Percentiles rank a stretch among this genome's conserved stretches.
Evolutionary conservation across 2,329 filamentous ascomycete genomes (phyloP).

Genomic region (Dactylellina leptospora): DNA sequence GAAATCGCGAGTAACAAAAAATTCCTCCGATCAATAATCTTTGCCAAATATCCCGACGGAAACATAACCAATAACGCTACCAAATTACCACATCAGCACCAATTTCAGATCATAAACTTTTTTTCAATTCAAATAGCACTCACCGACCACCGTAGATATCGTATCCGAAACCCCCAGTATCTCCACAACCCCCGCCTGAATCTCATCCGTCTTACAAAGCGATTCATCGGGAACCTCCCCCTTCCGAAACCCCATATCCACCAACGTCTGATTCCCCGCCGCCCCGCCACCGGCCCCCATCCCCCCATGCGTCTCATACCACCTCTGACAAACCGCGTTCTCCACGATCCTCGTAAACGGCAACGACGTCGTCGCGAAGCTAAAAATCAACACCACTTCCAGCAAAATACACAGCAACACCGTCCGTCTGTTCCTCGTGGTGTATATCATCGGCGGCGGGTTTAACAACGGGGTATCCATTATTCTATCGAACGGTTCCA

Average conservation of each 20-base stretch:
- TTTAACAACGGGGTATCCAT: conserved; percentile 38
- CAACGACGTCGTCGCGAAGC: conserved; percentile 36
- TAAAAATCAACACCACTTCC: conserved; percentile 44
- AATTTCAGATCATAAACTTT: not conserved
- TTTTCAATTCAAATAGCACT: not conserved
- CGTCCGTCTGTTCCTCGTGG: conserved; percentile 23
- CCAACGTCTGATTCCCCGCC: conserved; percentile 23
- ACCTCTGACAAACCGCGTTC: conserved; percentile 50
- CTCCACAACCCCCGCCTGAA: conserved; percentile 48
- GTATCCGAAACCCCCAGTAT: conserved; percentile 49
- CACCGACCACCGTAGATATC: conserved; percentile 42
- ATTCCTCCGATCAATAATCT: conserved; percentile 40
- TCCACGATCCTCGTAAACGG: conserved; percentile 44
- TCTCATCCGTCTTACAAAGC: conserved; percentile 50
- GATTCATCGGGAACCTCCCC: conserved; percentile 23
- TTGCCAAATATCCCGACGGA: conserved; percentile 41
- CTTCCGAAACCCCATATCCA: conserved; percentile 1
- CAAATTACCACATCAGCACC: conserved; percentile 1
- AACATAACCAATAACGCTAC: conserved; percentile 48
- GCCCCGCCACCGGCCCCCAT: no score
- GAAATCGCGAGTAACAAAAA: conserved; percentile 32
- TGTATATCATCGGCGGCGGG: conserved; percentile 20
- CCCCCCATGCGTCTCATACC: conserved; percentile 19
- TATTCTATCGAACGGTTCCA: conserved; percentile 44
- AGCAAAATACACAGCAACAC: conserved; percentile 36